Conservation (phyloP, 1,284 basidiomycete species). For the Moesziomyces parantarcticus region DNA sequence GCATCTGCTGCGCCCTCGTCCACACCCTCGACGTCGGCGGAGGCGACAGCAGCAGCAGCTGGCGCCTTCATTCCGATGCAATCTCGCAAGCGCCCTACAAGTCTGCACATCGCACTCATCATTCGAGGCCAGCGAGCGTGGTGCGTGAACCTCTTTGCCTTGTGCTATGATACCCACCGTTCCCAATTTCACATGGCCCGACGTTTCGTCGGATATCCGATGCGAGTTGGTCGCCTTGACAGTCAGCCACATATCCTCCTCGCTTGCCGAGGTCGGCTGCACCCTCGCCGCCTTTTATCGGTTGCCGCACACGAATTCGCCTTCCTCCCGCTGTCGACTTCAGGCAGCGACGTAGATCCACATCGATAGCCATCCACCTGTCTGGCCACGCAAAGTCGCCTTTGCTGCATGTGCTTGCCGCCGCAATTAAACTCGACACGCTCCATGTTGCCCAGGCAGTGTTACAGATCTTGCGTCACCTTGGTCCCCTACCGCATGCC, state of each 20-base stretch:
- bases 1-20: conserved; percentile 1
- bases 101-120: no score
- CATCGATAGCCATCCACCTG: neutral
- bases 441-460: neutral
- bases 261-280: neutral
- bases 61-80: no score
- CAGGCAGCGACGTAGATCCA: no score
- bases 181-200: conserved; percentile 8
- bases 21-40: no score
- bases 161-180: no score
- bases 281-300: neutral
- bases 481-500: neutral
- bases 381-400: neutral
- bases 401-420: neutral
- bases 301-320: neutral
- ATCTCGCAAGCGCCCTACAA: no score
- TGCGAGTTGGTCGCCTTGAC: conserved; percentile 5
- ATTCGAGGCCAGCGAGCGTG: neutral
- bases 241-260: conserved; percentile 3
- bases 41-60: no score
- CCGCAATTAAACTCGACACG: neutral
- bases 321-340: neutral
- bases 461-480: neutral
- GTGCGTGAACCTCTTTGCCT: neutral
- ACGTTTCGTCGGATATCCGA: conserved; percentile 5